Conservation (phyloP, 2,329 filamentous ascomycete species). For the Xylariaceae sp. region DNA sequence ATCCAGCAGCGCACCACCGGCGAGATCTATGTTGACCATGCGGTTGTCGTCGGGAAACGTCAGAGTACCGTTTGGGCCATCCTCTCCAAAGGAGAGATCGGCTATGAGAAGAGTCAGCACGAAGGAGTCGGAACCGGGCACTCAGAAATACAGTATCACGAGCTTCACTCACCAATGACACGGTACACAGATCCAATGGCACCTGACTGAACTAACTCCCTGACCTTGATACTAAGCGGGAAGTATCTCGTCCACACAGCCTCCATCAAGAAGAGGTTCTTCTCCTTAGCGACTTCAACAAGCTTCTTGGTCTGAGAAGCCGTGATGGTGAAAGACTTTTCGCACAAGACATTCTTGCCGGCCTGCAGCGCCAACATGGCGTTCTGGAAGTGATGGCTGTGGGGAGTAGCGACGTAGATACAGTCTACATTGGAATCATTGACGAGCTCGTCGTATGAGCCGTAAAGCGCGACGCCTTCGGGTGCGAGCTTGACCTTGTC, state of each 20-base stretch:
- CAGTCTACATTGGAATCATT: constrained; percentile 76
- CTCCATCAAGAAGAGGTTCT: constrained; percentile 76
- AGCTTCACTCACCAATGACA: constrained; percentile 42
- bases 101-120: constrained; percentile 33
- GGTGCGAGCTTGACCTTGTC: constrained; percentile 62
- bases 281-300: constrained; percentile 66
- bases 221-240: constrained; percentile 72
- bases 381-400: constrained; percentile 92
- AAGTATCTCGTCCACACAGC: constrained; percentile 90
- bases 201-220: constrained; percentile 57
- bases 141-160: not conserved
- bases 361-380: constrained; percentile 77
- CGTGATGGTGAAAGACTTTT: constrained; percentile 86
- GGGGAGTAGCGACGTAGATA: constrained; percentile 84
- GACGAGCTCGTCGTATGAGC: constrained; percentile 78
- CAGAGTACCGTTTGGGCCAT: constrained; percentile 52
- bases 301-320: constrained; percentile 71
- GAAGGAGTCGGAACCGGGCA: not conserved
- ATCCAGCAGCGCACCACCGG: constrained; percentile 78
- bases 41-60: constrained; percentile 61
- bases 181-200: constrained; percentile 60
- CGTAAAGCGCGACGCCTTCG: constrained; percentile 66
- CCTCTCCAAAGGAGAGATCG: constrained; percentile 58
- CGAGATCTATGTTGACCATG: constrained; percentile 78
- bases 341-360: constrained; percentile 84